Evolutionary conservation across 1,284 basidiomycete genomes (phyloP), one percentile per base, ranked within the genome.

Genomic region (Malassezia dermatis): DNA sequence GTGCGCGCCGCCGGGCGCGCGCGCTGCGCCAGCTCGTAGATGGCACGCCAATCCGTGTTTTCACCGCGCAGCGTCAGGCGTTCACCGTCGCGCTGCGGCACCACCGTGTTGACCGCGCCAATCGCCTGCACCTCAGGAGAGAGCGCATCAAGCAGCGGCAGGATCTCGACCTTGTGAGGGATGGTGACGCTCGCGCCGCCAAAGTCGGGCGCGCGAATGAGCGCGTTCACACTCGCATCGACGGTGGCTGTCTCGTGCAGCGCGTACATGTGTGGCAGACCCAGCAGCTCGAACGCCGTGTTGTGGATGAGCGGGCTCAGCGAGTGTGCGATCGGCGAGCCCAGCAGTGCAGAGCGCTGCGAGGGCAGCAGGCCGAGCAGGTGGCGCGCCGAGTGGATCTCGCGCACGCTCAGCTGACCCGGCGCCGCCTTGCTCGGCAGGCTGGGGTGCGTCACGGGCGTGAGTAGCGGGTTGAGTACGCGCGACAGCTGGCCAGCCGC

Each of bases 301-400:
- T 96, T 96, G 78, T 98, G 94, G 39, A 98, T 77, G 6, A 85
- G 84, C 0, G 94, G 94, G 1, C 89, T 94, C 79, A 90, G 85
- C 2, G 89, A 94, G 60, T 89, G 83, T 0, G 81, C 77, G 67
- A 98, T 93, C 1, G 93, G 93, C 8, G 78, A 84, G 11, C 93
- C 93, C 64, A 96, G 87, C 51, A 98, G 80, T 77, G 82, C 88
- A 78, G 88, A 95, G 50, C 79, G 79, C 61, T 81, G 82, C 3
- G 82, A 63, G 0, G 86, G 85, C 4, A 86, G 78, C 47, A 85
- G 79, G 0, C 94, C 94, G 26, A 90, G 78, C 11, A 96, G 80
- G 65, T 86, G 79, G 34, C 93, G 78, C 0, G 85, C 88, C 27
- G 79, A 79, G 69, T 91, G 86, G 45, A 96, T 87, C 75, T 96